Evolutionary conservation across 306 rosid species (phyloP).

Genomic region (Pueraria montana): DNA sequence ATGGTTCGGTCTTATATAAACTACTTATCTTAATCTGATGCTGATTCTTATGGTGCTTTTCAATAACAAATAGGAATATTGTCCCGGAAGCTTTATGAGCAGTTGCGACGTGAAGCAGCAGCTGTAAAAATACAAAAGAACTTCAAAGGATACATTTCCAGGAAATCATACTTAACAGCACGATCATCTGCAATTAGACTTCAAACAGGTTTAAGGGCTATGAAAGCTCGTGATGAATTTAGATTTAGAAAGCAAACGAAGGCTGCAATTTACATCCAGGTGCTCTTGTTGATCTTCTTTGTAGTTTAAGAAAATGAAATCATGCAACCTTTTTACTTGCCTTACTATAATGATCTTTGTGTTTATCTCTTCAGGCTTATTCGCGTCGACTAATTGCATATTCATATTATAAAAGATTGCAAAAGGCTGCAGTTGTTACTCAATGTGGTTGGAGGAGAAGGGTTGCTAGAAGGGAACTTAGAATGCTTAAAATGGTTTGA

Average conservation of each 20-base stretch:
- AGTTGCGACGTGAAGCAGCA: slow-evolving; percentile 87
- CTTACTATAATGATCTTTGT: slow-evolving; percentile 37
- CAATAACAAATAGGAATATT: slow-evolving; percentile 69
- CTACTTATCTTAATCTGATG: slow-evolving; percentile 45
- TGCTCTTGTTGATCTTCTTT: slow-evolving; percentile 47
- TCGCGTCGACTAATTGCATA: slow-evolving; percentile 74
- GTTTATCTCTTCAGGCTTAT: slow-evolving; percentile 71
- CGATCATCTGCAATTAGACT: slow-evolving; percentile 75
- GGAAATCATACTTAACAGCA: slow-evolving; percentile 67
- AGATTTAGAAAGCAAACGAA: slow-evolving; percentile 95
- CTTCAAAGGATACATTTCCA: slow-evolving; percentile 67
- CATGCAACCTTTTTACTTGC: slow-evolving; percentile 26
- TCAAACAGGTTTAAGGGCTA: slow-evolving; percentile 97
- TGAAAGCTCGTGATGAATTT: slow-evolving; percentile 98
- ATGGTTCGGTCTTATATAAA: slow-evolving; percentile 28
- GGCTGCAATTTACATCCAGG: slow-evolving; percentile 93
- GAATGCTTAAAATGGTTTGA: slow-evolving; percentile 92
- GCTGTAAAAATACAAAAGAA: slow-evolving; percentile 92
- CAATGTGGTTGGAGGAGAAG: slow-evolving; percentile 98
- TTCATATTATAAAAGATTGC: slow-evolving; percentile 87
- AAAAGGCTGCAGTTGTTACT: slow-evolving; percentile 80
- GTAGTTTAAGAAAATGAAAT: slow-evolving; percentile 36
- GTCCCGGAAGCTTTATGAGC: slow-evolving; percentile 85
- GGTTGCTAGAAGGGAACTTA: slow-evolving; percentile 94
- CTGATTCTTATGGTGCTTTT: slow-evolving; percentile 43